A percentile compares a stretch with the other conserved stretches of the same genome.
Evolutionary conservation across 768 basidiomycete species (phyloP).

Genomic region (Boletus reticuloceps): DNA sequence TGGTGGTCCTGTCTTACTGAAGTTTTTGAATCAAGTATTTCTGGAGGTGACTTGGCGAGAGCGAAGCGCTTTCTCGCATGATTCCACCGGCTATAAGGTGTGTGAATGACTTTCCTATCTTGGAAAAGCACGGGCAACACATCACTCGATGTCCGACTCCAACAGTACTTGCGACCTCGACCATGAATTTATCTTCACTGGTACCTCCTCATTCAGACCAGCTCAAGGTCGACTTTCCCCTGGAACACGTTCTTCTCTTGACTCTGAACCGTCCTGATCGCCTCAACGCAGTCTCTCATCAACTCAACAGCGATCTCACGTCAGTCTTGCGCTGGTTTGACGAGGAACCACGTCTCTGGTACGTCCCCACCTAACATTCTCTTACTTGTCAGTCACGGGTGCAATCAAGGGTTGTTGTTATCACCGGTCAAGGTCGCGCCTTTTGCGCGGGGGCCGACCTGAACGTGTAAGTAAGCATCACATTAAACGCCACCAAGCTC

Average conservation of each 20-base stretch:
- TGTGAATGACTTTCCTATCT: constrained; percentile 11
- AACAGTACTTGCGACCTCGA: neutral
- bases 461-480: constrained; percentile 50
- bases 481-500: neutral
- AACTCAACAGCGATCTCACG: constrained; percentile 52
- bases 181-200: neutral
- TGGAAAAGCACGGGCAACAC: neutral
- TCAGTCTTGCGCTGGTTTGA: constrained; percentile 70
- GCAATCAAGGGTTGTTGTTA: constrained; percentile 59
- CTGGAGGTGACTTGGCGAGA: too few relatives aligned
- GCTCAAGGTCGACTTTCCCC: constrained; percentile 42
- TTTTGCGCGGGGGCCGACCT: constrained; percentile 85
- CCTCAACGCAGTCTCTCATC: constrained; percentile 72
- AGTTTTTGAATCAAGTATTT: too few relatives aligned
- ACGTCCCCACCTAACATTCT: constrained; percentile 14
- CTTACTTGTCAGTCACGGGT: neutral
- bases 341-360: constrained; percentile 70
- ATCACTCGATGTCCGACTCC: neutral
- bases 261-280: constrained; percentile 65
- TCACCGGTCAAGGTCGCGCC: constrained; percentile 68
- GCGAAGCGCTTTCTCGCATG: too few relatives aligned
- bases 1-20: too few relatives aligned
- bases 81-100: too few relatives aligned
- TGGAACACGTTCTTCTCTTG: constrained; percentile 51
- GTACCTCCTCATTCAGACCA: constrained; percentile 34